A percentile compares a stretch with the other conserved stretches of the same genome.
Evolutionary conservation across 2,329 filamentous ascomycete species (phyloP).

Genomic region (Chalara sp.): DNA sequence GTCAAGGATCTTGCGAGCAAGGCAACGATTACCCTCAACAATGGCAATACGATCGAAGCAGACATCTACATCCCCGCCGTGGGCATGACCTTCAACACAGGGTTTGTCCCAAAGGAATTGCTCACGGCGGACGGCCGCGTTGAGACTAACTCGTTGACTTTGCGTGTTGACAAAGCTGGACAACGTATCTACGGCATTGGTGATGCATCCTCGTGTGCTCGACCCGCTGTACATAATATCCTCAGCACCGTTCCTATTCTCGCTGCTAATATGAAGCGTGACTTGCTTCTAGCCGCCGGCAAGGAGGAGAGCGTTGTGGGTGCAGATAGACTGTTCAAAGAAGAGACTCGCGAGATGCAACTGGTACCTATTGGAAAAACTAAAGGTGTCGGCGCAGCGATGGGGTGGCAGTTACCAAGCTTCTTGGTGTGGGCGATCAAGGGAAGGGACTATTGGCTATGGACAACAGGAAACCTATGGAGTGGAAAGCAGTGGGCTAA

Average conservation of each 20-base stretch:
- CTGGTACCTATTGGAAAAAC: slow-evolving; percentile 40
- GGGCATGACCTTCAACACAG: slow-evolving; percentile 35
- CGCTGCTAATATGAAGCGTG: slow-evolving; percentile 40
- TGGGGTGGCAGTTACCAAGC: slow-evolving; percentile 37
- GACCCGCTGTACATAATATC: slow-evolving; percentile 36
- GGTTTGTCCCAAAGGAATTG: slow-evolving; percentile 38
- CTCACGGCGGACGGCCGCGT: slow-evolving; percentile 41
- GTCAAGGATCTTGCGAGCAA: neutral
- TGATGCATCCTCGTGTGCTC: slow-evolving; percentile 34
- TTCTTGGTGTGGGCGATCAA: slow-evolving; percentile 42
- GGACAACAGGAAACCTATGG: slow-evolving; percentile 37
- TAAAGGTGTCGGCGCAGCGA: slow-evolving; percentile 37
- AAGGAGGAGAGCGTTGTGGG: slow-evolving; percentile 10
- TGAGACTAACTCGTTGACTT: slow-evolving; percentile 35
- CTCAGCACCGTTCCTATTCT: slow-evolving; percentile 35
- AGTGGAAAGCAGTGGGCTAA: slow-evolving; percentile 45
- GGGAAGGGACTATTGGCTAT: slow-evolving; percentile 26
- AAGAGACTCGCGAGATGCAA: slow-evolving; percentile 38
- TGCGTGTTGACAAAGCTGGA: slow-evolving; percentile 29
- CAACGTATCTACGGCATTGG: slow-evolving; percentile 39
- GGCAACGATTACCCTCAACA: slow-evolving; percentile 29
- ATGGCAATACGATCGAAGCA: slow-evolving; percentile 32
- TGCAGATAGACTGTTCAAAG: slow-evolving; percentile 31
- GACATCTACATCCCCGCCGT: slow-evolving; percentile 43
- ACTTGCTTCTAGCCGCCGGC: slow-evolving; percentile 34